Evolutionary conservation across 805 yeast genomes (phyloP).

Genomic region (Kazachstania psychrophila): DNA sequence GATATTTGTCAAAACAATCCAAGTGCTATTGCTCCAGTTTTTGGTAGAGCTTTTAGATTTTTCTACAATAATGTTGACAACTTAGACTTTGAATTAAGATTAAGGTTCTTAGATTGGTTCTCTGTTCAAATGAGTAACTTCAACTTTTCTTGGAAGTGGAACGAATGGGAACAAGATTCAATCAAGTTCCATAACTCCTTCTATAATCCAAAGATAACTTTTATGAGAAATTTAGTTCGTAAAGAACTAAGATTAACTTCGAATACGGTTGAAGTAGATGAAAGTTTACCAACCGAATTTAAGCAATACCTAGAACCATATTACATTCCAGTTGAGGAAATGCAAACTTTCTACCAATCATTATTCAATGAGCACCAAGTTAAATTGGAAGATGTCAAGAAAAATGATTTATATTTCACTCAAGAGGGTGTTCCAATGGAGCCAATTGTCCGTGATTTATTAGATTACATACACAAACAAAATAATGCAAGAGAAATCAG

Average conservation of each 20-base stretch:
- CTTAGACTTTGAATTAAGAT: constrained; percentile 67
- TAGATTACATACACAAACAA: constrained; percentile 32
- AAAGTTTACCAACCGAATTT: constrained; percentile 59
- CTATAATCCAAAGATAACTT: constrained; percentile 64
- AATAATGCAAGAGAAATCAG: constrained; percentile 24
- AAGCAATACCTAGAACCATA: constrained; percentile 39
- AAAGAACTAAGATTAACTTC: constrained; percentile 83
- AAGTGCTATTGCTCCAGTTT: constrained; percentile 80
- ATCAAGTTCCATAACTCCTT: constrained; percentile 34
- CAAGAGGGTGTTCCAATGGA: constrained; percentile 32
- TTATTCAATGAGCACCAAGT: constrained; percentile 22
- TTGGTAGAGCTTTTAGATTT: constrained; percentile 84
- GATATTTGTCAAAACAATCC: constrained; percentile 81
- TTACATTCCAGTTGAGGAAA: constrained; percentile 29
- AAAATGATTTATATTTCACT: constrained; percentile 33
- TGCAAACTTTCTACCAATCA: constrained; percentile 32
- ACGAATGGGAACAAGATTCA: constrained; percentile 73
- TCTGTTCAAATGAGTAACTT: constrained; percentile 87
- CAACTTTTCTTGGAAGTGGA: constrained; percentile 96
- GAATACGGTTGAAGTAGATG: constrained; percentile 51
- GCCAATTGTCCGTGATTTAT: constrained; percentile 30
- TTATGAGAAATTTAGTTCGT: constrained; percentile 68
- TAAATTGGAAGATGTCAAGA: constrained; percentile 23
- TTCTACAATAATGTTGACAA: constrained; percentile 58
- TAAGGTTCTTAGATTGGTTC: constrained; percentile 81